Evolutionary conservation across 2,329 filamentous ascomycete species (phyloP).

Genomic region (Huntiella moniliformis): DNA sequence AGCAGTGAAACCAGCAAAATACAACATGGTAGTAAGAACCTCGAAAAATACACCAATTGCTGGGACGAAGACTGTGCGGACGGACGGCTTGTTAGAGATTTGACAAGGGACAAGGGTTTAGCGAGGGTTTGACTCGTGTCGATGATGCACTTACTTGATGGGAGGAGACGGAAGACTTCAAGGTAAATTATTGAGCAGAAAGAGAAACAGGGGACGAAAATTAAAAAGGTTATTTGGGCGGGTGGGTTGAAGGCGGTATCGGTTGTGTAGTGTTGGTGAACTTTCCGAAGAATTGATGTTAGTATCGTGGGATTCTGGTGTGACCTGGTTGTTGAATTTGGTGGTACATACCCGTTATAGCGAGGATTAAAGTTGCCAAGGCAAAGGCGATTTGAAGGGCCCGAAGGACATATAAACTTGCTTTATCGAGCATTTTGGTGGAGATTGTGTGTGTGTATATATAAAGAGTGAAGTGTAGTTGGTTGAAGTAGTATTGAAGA

Average conservation of each 20-base stretch:
- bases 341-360: conserved; percentile 28
- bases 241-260: conserved; percentile 37
- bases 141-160: conserved; percentile 19
- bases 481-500: background rate
- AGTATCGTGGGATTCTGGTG: background rate
- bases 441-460: background rate
- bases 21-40: conserved; percentile 33
- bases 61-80: conserved; percentile 26
- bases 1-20: conserved; percentile 40
- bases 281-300: conserved; percentile 19
- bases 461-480: background rate
- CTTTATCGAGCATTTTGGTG: too few species aligned
- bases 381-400: conserved; percentile 27
- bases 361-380: conserved; percentile 28
- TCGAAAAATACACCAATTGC: conserved; percentile 31
- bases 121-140: background rate
- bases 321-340: background rate
- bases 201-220: conserved; percentile 35
- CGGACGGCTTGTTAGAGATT: background rate
- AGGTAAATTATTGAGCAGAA: conserved; percentile 36
- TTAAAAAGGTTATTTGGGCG: conserved; percentile 36
- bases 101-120: background rate
- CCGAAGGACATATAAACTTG: conserved; percentile 18
- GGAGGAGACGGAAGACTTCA: conserved; percentile 29
- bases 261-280: conserved; percentile 40